These are phyloP conservation scores for Chalciporus pseudorubinellus DNA, from an alignment of 768 basidiomycete genomes.

Conservation along the genomic window DNA sequence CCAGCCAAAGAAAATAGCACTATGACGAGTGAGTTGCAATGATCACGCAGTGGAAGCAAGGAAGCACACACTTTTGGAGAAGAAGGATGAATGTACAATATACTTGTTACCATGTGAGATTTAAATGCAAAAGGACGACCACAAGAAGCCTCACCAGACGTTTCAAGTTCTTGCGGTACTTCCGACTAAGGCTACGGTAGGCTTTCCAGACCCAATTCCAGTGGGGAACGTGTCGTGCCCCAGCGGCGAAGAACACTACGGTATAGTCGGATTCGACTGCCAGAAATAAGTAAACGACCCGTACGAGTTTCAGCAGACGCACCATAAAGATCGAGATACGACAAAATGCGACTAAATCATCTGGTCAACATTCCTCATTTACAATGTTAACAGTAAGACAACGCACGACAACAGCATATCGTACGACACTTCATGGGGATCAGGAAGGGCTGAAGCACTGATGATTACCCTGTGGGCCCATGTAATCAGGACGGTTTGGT, in stretches of 20 bases:
- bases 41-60: background rate
- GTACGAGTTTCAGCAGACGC: constrained; percentile 13
- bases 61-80: constrained; percentile 69
- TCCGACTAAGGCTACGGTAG: constrained; percentile 74
- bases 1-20: constrained; percentile 89
- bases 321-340: constrained; percentile 83
- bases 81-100: constrained; percentile 85
- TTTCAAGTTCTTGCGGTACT: constrained; percentile 88
- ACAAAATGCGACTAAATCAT: constrained; percentile 61
- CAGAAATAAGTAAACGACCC: background rate
- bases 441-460: constrained; percentile 79
- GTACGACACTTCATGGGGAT: constrained; percentile 73
- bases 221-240: constrained; percentile 65
- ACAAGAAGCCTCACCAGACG: constrained; percentile 52
- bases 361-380: constrained; percentile 2
- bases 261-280: constrained; percentile 88
- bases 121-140: background rate
- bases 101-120: constrained; percentile 46
- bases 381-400: constrained; percentile 7
- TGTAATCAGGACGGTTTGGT: constrained; percentile 8
- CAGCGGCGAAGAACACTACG: constrained; percentile 84
- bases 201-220: constrained; percentile 96
- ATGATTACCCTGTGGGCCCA: constrained; percentile 66
- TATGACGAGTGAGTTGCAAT: constrained; percentile 29
- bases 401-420: constrained; percentile 72